Evolutionary conservation across 2,329 filamentous ascomycete species (phyloP).

Genomic region (Septoria linicola): DNA sequence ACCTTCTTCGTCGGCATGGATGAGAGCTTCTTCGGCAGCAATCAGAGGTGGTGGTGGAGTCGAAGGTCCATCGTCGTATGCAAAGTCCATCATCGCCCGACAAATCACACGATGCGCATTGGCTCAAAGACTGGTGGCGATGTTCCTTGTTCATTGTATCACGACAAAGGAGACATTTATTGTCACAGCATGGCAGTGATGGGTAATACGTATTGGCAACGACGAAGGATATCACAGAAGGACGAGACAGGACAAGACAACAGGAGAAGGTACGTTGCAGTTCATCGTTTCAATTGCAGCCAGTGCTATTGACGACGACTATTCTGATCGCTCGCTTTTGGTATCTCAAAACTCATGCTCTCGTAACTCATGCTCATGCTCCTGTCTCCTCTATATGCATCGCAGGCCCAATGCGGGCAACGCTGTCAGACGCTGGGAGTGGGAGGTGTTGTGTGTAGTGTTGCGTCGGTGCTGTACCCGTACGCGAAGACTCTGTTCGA

Average conservation of each 20-base stretch:
- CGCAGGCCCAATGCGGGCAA: neutral
- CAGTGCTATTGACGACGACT: slow-evolving; percentile 12
- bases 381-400: slow-evolving; percentile 1
- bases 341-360: slow-evolving; percentile 15
- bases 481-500: slow-evolving; percentile 6
- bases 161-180: no score
- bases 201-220: slow-evolving; percentile 1
- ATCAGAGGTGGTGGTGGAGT: neutral
- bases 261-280: neutral
- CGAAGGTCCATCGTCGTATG: neutral
- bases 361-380: slow-evolving; percentile 9
- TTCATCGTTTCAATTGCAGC: slow-evolving; percentile 12
- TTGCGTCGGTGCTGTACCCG: slow-evolving; percentile 1
- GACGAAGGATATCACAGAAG: neutral
- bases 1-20: neutral
- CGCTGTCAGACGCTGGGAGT: slow-evolving; percentile 1
- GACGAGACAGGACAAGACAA: neutral
- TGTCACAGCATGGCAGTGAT: no score
- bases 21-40: neutral
- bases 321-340: slow-evolving; percentile 10
- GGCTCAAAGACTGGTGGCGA: neutral
- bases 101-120: neutral
- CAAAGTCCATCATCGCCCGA: neutral
- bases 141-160: no score
- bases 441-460: neutral